These are phyloP conservation scores for Microascus cirrosus DNA, from an alignment of 2,329 filamentous ascomycete genomes.

Conservation along the genomic window DNA sequence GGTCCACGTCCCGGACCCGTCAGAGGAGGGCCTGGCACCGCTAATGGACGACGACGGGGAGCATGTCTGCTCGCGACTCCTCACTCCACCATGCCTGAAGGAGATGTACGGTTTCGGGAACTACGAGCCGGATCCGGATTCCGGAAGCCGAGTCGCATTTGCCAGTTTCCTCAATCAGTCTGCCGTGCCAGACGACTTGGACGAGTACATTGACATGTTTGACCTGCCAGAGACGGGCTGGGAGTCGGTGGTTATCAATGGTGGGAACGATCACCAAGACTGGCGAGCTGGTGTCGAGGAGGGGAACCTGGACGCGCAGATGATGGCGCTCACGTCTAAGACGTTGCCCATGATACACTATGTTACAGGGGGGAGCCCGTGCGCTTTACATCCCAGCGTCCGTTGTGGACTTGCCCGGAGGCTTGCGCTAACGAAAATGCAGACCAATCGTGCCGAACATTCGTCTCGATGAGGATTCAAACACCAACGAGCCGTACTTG, in stretches of 20 bases:
- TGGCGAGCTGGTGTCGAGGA: constrained; percentile 8
- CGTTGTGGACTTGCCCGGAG: neutral
- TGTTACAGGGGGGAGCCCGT: constrained; percentile 12
- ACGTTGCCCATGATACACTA: constrained; percentile 14
- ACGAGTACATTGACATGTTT: constrained; percentile 20
- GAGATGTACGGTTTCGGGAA: constrained; percentile 34
- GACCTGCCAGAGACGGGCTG: constrained; percentile 31
- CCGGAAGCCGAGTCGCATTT: constrained; percentile 37
- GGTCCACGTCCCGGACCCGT: neutral
- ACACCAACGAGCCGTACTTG: constrained; percentile 58
- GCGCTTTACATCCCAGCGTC: neutral
- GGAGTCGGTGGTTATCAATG: constrained; percentile 25
- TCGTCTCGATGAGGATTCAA: constrained; percentile 16
- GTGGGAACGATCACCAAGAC: constrained; percentile 26
- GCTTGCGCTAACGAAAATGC: constrained; percentile 16
- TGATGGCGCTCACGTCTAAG: constrained; percentile 8
- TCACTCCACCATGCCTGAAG: constrained; percentile 36
- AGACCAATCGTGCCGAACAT: constrained; percentile 18
- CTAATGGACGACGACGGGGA: constrained; percentile 8
- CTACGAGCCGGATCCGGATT: constrained; percentile 29
- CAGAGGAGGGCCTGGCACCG: neutral
- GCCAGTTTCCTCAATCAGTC: constrained; percentile 39
- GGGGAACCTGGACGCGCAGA: constrained; percentile 15
- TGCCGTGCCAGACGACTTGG: constrained; percentile 33
- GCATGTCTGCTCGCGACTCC: constrained; percentile 14